Evolutionary conservation across 257 asterid genomes (phyloP).

Genomic region (Fraxinus americana): DNA sequence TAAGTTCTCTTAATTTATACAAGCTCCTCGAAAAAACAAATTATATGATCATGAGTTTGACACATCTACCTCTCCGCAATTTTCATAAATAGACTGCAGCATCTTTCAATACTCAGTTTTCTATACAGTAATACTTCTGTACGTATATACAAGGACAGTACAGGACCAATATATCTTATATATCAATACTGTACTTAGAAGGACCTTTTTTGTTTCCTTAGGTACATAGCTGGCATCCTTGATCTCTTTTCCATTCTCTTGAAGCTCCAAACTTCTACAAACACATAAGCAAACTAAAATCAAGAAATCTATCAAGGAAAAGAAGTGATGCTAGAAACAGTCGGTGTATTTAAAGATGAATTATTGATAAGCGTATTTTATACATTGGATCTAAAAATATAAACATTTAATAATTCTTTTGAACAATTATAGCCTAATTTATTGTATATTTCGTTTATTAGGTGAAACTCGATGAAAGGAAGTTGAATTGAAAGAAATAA

Average conservation of each 20-base stretch:
- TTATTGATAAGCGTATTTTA: neutral
- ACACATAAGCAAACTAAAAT: constrained; percentile 19
- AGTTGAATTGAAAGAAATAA: no score
- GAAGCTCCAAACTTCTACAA: constrained; percentile 48
- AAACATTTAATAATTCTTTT: no score
- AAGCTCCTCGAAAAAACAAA: constrained; percentile 5
- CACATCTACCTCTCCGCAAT: constrained; percentile 8
- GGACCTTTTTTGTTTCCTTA: constrained; percentile 53
- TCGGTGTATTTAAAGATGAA: neutral
- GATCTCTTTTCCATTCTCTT: constrained; percentile 41
- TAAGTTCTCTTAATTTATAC: neutral
- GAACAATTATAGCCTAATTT: no score
- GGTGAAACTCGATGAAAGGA: no score
- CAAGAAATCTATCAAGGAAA: constrained; percentile 14
- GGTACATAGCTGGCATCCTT: constrained; percentile 30
- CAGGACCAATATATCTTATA: constrained; percentile 17
- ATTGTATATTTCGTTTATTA: no score
- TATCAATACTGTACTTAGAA: constrained; percentile 3
- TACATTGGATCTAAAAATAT: no score
- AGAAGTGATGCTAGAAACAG: constrained; percentile 8
- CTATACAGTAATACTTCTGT: constrained; percentile 4
- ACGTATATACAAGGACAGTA: constrained; percentile 7
- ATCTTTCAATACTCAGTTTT: neutral
- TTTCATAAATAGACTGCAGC: neutral
- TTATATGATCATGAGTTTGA: neutral